These are phyloP conservation scores for Neurospora tetrasperma DNA, from an alignment of 495 filamentous ascomycete species.

Conservation along the genomic window DNA sequence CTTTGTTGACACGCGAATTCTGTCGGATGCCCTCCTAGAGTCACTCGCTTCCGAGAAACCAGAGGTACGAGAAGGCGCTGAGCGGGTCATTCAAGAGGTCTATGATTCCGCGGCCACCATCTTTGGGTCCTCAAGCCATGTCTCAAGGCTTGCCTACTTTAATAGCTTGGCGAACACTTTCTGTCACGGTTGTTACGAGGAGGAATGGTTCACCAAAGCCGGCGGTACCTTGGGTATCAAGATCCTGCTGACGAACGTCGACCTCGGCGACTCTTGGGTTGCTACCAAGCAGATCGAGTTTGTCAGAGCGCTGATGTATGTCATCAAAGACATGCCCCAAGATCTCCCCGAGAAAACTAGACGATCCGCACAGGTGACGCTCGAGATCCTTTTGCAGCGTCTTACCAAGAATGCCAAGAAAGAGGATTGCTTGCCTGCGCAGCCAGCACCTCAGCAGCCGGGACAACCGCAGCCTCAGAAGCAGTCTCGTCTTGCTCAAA, in stretches of 20 bases:
- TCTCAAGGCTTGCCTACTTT: conserved; percentile 71
- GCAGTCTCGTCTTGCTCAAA: conserved; percentile 48
- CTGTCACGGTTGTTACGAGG: conserved; percentile 88
- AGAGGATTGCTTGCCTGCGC: conserved; percentile 59
- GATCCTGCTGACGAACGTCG: conserved; percentile 64
- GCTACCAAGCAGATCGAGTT: conserved; percentile 72
- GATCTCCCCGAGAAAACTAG: conserved; percentile 85
- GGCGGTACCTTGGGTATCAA: conserved; percentile 86
- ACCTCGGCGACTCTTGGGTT: conserved; percentile 77
- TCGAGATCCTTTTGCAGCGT: conserved; percentile 63
- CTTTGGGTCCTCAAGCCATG: conserved; percentile 61
- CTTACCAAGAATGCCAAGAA: conserved; percentile 66
- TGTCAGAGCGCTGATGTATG: conserved; percentile 77
- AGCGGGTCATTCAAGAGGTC: conserved; percentile 62
- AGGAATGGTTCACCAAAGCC: conserved; percentile 96
- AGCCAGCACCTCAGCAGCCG: conserved; percentile 20
- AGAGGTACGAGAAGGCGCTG: conserved; percentile 73
- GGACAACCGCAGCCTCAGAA: conserved; percentile 27
- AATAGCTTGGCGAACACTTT: conserved; percentile 67
- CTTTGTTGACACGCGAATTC: conserved; percentile 69
- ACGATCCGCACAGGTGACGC: conserved; percentile 64
- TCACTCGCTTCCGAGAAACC: conserved; percentile 72
- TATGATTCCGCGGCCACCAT: conserved; percentile 70
- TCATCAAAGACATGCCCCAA: conserved; percentile 92
- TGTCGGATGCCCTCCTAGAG: conserved; percentile 83